Evolutionary conservation across 1,284 basidiomycete species (phyloP).

Genomic region (Kalmanozyma brasiliensis): DNA sequence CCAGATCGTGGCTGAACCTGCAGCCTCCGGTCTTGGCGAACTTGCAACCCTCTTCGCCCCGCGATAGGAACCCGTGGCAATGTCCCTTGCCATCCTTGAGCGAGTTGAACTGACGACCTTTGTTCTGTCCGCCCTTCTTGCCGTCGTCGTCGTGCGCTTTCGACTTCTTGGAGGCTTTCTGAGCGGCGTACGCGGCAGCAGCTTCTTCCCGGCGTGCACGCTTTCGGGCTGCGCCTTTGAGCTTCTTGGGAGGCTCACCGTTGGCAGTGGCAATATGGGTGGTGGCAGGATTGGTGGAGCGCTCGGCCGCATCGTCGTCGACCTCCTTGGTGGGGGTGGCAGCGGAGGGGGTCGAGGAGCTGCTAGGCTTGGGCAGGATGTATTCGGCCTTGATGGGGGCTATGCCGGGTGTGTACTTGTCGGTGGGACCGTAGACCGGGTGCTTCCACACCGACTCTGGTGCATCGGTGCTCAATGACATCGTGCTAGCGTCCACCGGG

Average conservation of each 20-base stretch:
- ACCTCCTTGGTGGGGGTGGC: constrained; percentile 2
- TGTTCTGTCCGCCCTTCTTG: constrained; percentile 55
- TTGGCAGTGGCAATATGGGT: not conserved
- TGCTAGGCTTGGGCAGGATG: constrained; percentile 33
- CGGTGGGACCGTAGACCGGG: constrained; percentile 39
- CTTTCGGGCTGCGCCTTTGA: constrained; percentile 50
- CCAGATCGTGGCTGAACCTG: constrained; percentile 82
- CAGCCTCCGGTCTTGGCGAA: constrained; percentile 70
- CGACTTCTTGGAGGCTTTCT: constrained; percentile 27
- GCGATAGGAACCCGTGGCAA: constrained; percentile 32
- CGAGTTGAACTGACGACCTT: constrained; percentile 28
- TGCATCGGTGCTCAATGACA: not conserved
- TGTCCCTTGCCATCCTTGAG: constrained; percentile 33
- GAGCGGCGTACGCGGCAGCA: constrained; percentile 21
- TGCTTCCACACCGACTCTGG: constrained; percentile 33
- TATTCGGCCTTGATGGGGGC: constrained; percentile 50
- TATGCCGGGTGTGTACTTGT: constrained; percentile 50
- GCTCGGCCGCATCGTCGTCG: constrained; percentile 40
- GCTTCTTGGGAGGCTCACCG: constrained; percentile 28
- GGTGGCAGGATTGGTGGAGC: constrained; percentile 22
- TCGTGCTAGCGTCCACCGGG: not conserved
- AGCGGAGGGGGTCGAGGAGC: not conserved
- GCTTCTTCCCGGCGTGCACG: constrained; percentile 41
- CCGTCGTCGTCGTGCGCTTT: constrained; percentile 5
- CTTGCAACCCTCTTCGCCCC: constrained; percentile 36